Conservation (phyloP, 352 stramenopile species). For the Thraustotheca clavata region DNA sequence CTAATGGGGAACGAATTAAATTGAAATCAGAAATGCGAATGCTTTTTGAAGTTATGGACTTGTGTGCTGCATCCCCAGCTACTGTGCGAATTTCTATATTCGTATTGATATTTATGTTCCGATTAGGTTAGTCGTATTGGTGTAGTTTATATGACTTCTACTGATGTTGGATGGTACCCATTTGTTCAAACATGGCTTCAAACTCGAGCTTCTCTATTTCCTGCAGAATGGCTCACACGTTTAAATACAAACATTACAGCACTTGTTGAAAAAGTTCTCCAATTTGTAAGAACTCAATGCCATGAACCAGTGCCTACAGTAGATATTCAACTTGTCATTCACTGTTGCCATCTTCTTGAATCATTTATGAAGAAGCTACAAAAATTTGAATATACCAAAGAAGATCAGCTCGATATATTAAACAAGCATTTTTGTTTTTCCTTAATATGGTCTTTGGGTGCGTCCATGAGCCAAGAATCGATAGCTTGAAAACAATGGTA, state of each 20-base stretch:
- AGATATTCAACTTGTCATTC: constrained; percentile 84
- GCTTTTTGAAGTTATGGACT: constrained; percentile 92
- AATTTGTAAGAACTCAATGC: constrained; percentile 68
- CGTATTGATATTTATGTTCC: constrained; percentile 31
- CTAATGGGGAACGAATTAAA: constrained; percentile 90
- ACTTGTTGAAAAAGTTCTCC: constrained; percentile 62
- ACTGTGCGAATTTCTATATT: constrained; percentile 45
- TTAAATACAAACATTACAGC: constrained; percentile 40
- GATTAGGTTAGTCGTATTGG: constrained; percentile 48
- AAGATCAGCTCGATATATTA: constrained; percentile 38
- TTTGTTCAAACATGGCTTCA: constrained; percentile 88
- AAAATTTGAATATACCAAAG: constrained; percentile 18
- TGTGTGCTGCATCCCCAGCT: constrained; percentile 84
- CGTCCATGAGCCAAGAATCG: constrained; percentile 67
- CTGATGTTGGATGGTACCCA: constrained; percentile 83
- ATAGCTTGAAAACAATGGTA: constrained; percentile 30
- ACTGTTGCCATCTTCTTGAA: constrained; percentile 80
- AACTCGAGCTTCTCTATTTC: constrained; percentile 44
- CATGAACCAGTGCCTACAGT: constrained; percentile 82
- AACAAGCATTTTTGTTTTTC: constrained; percentile 85
- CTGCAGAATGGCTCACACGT: constrained; percentile 29
- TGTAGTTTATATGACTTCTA: constrained; percentile 72
- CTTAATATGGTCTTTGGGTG: constrained; percentile 87
- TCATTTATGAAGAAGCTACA: constrained; percentile 51
- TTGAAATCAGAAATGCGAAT: constrained; percentile 88